These are phyloP conservation scores for Kwoniella newhampshirensis DNA, from an alignment of 768 basidiomycete species.

Conservation along the genomic window DNA sequence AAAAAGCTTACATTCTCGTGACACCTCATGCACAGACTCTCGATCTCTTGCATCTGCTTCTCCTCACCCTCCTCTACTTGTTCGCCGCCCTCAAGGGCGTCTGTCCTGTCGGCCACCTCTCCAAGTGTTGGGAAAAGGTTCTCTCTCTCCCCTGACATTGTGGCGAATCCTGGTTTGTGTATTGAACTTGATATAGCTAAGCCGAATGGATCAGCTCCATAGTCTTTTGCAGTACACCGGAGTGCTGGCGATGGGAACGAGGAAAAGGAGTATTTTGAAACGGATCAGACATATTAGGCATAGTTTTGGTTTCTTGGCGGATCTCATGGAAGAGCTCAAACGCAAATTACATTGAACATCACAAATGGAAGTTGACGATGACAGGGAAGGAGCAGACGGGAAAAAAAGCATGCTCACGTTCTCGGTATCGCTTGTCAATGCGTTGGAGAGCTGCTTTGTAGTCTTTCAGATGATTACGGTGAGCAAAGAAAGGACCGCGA, in stretches of 20 bases:
- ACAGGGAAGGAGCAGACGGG: no score
- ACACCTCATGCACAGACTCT: conserved; percentile 92
- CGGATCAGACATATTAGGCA: conserved; percentile 47
- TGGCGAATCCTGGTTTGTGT: neutral
- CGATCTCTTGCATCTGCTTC: conserved; percentile 74
- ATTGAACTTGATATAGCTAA: neutral
- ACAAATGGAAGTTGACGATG: conserved; percentile 10
- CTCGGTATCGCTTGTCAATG: no score
- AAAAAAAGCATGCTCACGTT: no score
- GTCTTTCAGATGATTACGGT: no score
- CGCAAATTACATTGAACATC: conserved; percentile 47
- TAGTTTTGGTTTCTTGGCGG: conserved; percentile 38
- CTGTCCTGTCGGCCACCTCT: conserved; percentile 60
- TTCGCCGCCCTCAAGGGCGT: conserved; percentile 51
- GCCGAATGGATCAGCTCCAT: neutral
- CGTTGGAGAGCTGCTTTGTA: no score
- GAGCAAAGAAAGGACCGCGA: no score
- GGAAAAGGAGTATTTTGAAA: neutral
- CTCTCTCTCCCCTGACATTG: conserved; percentile 32
- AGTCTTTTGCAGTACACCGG: neutral
- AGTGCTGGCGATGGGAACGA: neutral
- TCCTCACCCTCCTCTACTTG: conserved; percentile 57
- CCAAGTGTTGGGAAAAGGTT: conserved; percentile 65
- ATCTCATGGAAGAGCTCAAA: conserved; percentile 26
- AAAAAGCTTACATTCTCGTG: conserved; percentile 71